Percentiles rank a stretch among this genome's conserved stretches.
phyloP scores from a whole-genome alignment of 768 basidiomycete species.

The Tricholoma terreum region DNA sequence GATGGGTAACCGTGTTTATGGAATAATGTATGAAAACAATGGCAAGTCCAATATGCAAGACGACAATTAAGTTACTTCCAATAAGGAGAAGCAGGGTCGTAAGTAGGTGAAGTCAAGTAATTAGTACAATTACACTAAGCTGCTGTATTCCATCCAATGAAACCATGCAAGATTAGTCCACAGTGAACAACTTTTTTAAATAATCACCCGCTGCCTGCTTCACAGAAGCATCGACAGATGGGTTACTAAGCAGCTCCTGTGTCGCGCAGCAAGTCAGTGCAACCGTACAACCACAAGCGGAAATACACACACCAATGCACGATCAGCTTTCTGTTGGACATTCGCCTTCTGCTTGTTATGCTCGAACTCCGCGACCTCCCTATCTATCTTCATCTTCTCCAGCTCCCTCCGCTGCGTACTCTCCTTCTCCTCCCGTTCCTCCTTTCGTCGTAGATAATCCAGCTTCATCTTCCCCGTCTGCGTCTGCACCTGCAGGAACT shows the following conservation, averaged over 20 bases:
- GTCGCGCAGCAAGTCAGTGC: neutral
- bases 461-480: conserved; percentile 70
- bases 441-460: conserved; percentile 62
- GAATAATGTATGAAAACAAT: neutral
- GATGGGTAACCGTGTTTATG: neutral
- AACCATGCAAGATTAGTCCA: conserved; percentile 26
- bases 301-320: conserved; percentile 50
- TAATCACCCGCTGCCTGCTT: conserved; percentile 70
- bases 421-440: conserved; percentile 68
- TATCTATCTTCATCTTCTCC: conserved; percentile 51
- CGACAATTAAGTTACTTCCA: neutral
- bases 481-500: conserved; percentile 62
- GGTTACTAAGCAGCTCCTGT: conserved; percentile 58
- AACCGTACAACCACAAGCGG: neutral
- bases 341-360: conserved; percentile 47
- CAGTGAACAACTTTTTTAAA: conserved; percentile 60
- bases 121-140: neutral
- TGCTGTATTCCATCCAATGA: neutral
- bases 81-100: neutral
- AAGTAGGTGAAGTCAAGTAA: neutral
- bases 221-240: conserved; percentile 53
- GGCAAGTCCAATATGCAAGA: neutral
- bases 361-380: conserved; percentile 56
- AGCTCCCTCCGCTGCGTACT: conserved; percentile 47
- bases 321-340: conserved; percentile 60